Conservation (phyloP, 306 rosid genomes). For the Quercus wislizeni region DNA sequence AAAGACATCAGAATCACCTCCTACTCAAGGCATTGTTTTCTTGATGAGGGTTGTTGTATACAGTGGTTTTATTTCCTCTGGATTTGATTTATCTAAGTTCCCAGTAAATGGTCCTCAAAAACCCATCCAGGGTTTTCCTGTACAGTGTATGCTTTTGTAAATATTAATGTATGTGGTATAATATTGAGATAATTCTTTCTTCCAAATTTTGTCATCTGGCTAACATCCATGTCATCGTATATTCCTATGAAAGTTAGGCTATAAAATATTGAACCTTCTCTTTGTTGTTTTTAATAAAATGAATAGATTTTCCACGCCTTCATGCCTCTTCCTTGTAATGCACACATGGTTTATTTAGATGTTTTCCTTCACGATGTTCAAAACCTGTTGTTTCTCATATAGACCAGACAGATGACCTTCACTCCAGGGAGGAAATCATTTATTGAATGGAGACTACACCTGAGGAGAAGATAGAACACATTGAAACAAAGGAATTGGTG, state of each 20-base stretch:
- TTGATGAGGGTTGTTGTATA: neutral
- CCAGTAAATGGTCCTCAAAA: neutral
- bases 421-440: no score
- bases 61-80: neutral
- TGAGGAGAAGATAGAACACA: no score
- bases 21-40: neutral
- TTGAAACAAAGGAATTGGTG: no score
- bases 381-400: neutral
- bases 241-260: neutral
- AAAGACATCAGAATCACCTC: neutral
- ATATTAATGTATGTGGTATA: neutral
- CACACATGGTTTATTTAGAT: neutral
- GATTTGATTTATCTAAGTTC: neutral
- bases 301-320: neutral
- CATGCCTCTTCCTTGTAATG: neutral
- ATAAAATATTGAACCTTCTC: neutral
- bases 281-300: no score
- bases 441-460: no score
- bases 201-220: neutral
- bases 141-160: neutral
- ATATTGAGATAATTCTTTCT: neutral
- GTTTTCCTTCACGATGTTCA: neutral
- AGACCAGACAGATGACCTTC: no score
- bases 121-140: neutral
- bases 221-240: neutral